Evolutionary conservation across 768 basidiomycete genomes (phyloP), one percentile per base, ranked within the genome.

Genomic region (Russula foetens): DNA sequence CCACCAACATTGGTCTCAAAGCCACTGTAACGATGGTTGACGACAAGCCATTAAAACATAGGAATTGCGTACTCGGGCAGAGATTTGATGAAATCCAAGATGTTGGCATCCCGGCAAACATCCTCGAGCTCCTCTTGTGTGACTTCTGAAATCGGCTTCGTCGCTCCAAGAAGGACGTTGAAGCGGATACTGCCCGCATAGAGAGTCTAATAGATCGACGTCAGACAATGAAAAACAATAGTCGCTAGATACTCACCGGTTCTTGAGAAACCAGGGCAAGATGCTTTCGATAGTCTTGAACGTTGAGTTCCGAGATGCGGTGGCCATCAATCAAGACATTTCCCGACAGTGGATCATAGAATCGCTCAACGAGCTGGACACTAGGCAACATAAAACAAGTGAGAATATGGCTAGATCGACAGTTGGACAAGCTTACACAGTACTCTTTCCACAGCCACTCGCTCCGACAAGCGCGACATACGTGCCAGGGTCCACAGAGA

Each of bases 1-100:
- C 90, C 90, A 62, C 92, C 92, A 45, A 94, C 92, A 68, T 91
- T 81, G 7, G 94, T 97, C 43, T 97, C 92, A 66, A 95, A 94
- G 48, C 92, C 92, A 58, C 88, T 88, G 65, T 11, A 58, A 61
- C 15, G 8, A 52, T 44, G 55, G 23, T 52, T 65, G 38, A 70
- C 52, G 29, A 48, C 6, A 52, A n/a, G 9, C 9, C 9, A 28
- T 49, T 8, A 58, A 47, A 0, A 26, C 8, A 24, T 35, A 26
- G 17, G 1, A 39, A 12, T 4, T 7, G 76, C 84, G 31, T 75
- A 88, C 86, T 86, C 76, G 7, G 93, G 93, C 28, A 97, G 74
- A 2, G 84, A 82, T 66, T 82, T 73, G 66, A 96, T 90, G 75
- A 96, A 96, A 14, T 94, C 91, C 58, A 92, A 74, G 68, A 93